phyloP scores from a whole-genome alignment of 2,329 filamentous ascomycete species.

The Coleophoma eucalyptorum region DNA sequence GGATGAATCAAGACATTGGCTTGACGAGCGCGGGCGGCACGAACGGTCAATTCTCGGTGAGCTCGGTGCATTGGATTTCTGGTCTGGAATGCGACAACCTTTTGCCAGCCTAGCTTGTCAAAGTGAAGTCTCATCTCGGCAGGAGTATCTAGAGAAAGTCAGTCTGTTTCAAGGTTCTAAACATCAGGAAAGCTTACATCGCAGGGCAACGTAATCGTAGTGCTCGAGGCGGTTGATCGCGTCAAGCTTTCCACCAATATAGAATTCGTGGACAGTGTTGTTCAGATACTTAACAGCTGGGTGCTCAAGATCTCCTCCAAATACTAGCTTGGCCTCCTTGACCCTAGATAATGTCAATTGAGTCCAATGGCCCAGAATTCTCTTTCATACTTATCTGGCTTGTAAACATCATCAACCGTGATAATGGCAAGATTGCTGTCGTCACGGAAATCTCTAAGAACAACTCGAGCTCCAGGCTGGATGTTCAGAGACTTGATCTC shows the following conservation, averaged over 20 bases:
- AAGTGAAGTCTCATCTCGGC: conserved; percentile 94
- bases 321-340: conserved; percentile 90
- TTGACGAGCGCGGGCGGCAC: conserved; percentile 90
- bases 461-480: conserved; percentile 77
- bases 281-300: conserved; percentile 90
- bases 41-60: conserved; percentile 95
- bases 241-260: conserved; percentile 93
- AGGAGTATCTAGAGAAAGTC: conserved; percentile 66
- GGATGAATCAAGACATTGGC: conserved; percentile 99
- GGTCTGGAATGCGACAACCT: conserved; percentile 98
- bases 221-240: conserved; percentile 94
- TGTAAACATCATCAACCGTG: conserved; percentile 93
- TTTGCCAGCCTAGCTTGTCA: conserved; percentile 98
- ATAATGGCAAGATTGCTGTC: conserved; percentile 95
- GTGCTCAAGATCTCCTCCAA: conserved; percentile 87
- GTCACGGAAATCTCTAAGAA: conserved; percentile 92
- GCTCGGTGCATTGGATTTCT: conserved; percentile 99
- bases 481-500: conserved; percentile 72
- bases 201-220: conserved; percentile 96
- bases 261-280: conserved; percentile 77
- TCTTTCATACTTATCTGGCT: conserved; percentile 77
- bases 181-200: conserved; percentile 57
- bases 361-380: conserved; percentile 5
- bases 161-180: conserved; percentile 10
- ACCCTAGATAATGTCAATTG: conserved; percentile 46